Percentiles rank a stretch among this genome's conserved stretches.
These are phyloP conservation scores for Boletus eberwhitei DNA, from an alignment of 768 basidiomycete genomes.

Conservation along the genomic window DNA sequence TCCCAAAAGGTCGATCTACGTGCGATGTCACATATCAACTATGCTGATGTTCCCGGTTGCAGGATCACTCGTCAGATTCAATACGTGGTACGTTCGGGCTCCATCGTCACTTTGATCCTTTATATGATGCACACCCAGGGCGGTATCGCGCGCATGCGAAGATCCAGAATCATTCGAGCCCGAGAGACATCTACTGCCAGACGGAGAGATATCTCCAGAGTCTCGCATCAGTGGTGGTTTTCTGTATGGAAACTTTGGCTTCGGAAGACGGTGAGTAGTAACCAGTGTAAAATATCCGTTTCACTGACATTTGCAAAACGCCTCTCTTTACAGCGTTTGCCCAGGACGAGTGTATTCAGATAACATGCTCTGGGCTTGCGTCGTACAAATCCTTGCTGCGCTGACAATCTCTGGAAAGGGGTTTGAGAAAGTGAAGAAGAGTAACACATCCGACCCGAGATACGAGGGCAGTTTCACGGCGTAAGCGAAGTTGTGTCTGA, in stretches of 20 bases:
- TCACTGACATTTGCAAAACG: neutral
- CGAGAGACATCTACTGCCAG: neutral
- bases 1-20: neutral
- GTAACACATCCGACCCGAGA: neutral
- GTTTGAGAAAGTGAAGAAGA: neutral
- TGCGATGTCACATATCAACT: neutral
- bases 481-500: neutral
- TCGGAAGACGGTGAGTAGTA: neutral
- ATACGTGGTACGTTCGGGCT: neutral
- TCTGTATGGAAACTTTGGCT: constrained; percentile 1
- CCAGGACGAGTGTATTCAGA: constrained; percentile 1
- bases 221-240: neutral
- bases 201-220: neutral
- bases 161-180: neutral
- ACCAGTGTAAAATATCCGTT: neutral
- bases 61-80: constrained; percentile 1
- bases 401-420: neutral
- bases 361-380: neutral
- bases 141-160: neutral
- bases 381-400: neutral
- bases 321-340: neutral
- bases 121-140: neutral
- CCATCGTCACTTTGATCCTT: neutral
- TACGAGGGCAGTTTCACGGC: constrained; percentile 3
- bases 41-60: neutral